Conservation (phyloP, 805 yeast genomes). For the Ogataea trehalophila region DNA sequence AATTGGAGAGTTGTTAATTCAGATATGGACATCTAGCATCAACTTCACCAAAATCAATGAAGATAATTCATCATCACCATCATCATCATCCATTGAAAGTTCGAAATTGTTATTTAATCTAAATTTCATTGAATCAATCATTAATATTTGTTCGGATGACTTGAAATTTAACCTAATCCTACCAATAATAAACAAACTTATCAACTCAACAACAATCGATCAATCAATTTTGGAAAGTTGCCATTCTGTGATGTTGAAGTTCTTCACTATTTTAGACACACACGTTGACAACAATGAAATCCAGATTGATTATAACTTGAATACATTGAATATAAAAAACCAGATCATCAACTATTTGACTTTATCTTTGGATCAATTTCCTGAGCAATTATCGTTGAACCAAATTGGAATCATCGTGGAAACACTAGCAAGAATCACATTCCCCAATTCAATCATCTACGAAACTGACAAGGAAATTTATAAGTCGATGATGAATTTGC, state of each 20-base stretch:
- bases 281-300: constrained; percentile 11
- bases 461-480: constrained; percentile 24
- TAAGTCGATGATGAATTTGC: constrained; percentile 36
- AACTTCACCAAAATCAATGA: constrained; percentile 24
- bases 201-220: constrained; percentile 12
- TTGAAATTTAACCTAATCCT: constrained; percentile 26
- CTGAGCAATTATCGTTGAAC: constrained; percentile 43
- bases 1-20: constrained; percentile 26
- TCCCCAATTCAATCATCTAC: constrained; percentile 33
- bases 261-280: constrained; percentile 21
- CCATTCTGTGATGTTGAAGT: constrained; percentile 52
- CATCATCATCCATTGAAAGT: constrained; percentile 25
- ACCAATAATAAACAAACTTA: constrained; percentile 22
- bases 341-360: constrained; percentile 37
- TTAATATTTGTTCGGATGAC: constrained; percentile 31
- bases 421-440: constrained; percentile 43
- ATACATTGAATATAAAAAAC: constrained; percentile 9
- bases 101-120: constrained; percentile 42
- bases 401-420: constrained; percentile 58
- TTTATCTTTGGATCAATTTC: constrained; percentile 51
- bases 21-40: constrained; percentile 25
- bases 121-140: constrained; percentile 42
- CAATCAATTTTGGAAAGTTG: constrained; percentile 49
- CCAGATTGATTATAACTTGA: constrained; percentile 17
- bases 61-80: too few species aligned